Base-by-base conservation (phyloP, 1,284 basidiomycete genomes). In the Tremellales sp. region DNA sequence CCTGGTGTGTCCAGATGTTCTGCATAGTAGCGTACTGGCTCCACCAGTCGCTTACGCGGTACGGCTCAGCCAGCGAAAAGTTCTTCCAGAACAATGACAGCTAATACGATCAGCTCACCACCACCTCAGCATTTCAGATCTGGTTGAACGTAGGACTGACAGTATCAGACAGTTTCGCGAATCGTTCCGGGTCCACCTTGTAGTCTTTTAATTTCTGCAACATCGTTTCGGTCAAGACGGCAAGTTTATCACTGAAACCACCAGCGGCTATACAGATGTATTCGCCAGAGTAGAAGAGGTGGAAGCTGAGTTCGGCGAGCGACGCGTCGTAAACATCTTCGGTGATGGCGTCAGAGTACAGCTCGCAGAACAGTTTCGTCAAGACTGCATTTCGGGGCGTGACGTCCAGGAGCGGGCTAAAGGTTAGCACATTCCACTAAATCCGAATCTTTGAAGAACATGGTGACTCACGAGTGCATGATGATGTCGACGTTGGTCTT, bases 191-290 rank as follows among this genome's bases (percentile, higher is more conserved):
- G 59, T 85, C 80, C 27, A 96, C 79, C 60, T 82, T 75, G 48
- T 94, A 78, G 26, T 77, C 76, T 67, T 82, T 85, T 49, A 88
- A 77, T 62, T 83, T 84, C 55, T 85, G 81, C 39, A 97, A 70
- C 48, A 98, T 83, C 54, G 85, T 81, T 61, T 85, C 77, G 7
- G 86, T 80, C 27, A 98, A 80, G 0, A 88, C 81, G 5, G 82
- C 76, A 33, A 98, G 78, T 75, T 97, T 97, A 76, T 98, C 93
- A 67, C 94, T 96, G 77, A 97, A 98, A 2, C 96, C 96, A 45
- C 80, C 81, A 42, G 92, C 77, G 8, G 80, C 78, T 26, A 97
- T 71, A 42, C 79, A 81, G 35, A 97, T 71, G 2, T 87, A 86
- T 25, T 85, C 83, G 6, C 79, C 78, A 56, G 84, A 80, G 25